These are phyloP conservation scores for Candida khao-thaluensis DNA, from an alignment of 805 yeast species.

Conservation along the genomic window DNA sequence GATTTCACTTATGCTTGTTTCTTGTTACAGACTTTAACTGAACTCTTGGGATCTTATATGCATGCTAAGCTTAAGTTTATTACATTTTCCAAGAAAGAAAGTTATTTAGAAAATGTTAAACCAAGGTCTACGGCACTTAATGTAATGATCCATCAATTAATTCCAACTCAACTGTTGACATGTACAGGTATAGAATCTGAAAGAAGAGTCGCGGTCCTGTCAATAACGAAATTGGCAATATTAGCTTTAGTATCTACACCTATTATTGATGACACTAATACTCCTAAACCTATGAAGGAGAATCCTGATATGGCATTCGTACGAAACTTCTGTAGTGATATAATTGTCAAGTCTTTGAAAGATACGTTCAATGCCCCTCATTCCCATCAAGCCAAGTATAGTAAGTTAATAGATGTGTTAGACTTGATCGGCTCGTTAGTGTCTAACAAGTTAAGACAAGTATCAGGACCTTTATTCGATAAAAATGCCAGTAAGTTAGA, in stretches of 20 bases:
- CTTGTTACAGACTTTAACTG: slow-evolving; percentile 65
- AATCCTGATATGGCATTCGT: slow-evolving; percentile 73
- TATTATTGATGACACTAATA: slow-evolving; percentile 47
- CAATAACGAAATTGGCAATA: slow-evolving; percentile 60
- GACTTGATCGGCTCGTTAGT: slow-evolving; percentile 47
- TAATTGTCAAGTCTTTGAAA: slow-evolving; percentile 58
- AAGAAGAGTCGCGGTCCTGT: slow-evolving; percentile 57
- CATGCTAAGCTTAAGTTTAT: slow-evolving; percentile 80
- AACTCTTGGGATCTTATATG: slow-evolving; percentile 73
- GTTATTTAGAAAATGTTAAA: slow-evolving; percentile 40
- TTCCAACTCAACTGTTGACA: slow-evolving; percentile 51
- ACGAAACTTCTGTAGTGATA: slow-evolving; percentile 71
- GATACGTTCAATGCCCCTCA: slow-evolving; percentile 38
- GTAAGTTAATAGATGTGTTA: slow-evolving; percentile 53
- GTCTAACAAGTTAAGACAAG: slow-evolving; percentile 42
- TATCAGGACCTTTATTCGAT: slow-evolving; percentile 46
- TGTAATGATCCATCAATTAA: slow-evolving; percentile 70
- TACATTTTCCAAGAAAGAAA: slow-evolving; percentile 64
- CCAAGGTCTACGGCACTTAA: slow-evolving; percentile 79
- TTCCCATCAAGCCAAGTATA: slow-evolving; percentile 28
- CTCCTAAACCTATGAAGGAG: slow-evolving; percentile 47
- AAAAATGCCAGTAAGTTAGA: slow-evolving; percentile 54
- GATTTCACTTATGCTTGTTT: slow-evolving; percentile 67
- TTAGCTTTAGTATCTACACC: slow-evolving; percentile 61
- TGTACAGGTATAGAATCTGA: slow-evolving; percentile 41